Evolutionary conservation across 768 basidiomycete species (phyloP).

Genomic region (Ramaria sp.): DNA sequence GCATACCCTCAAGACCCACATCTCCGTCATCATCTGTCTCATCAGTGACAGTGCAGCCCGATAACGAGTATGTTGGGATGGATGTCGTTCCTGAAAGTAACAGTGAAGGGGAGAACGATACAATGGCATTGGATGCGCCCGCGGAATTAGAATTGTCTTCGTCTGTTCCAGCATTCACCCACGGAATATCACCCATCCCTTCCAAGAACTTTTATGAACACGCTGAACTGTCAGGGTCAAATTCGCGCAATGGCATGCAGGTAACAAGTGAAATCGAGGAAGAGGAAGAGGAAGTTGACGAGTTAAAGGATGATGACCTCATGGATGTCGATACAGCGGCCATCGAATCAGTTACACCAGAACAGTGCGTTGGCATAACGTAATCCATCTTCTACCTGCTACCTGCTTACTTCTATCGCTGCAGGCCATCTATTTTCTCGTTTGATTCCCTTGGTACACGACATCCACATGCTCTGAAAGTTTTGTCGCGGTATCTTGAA

Average conservation of each 20-base stretch:
- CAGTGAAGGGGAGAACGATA: neutral
- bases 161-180: neutral
- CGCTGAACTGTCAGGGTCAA: neutral
- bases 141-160: neutral
- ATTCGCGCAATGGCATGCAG: neutral
- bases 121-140: neutral
- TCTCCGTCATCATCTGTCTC: neutral
- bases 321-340: constrained; percentile 7
- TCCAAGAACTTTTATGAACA: neutral
- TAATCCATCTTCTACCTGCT: neutral
- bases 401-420: neutral
- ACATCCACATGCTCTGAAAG: constrained; percentile 56
- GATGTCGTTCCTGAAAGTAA: neutral
- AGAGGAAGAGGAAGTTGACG: neutral
- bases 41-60: neutral
- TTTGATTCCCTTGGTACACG: constrained; percentile 77
- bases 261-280: neutral
- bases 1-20: neutral
- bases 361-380: neutral
- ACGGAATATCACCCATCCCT: neutral
- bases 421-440: constrained; percentile 72
- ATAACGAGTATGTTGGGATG: neutral
- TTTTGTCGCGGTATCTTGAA: constrained; percentile 55
- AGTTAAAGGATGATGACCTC: neutral
- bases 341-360: neutral